These are phyloP conservation scores for Trifolium pratense DNA, from an alignment of 306 rosid genomes.

Conservation along the genomic window DNA sequence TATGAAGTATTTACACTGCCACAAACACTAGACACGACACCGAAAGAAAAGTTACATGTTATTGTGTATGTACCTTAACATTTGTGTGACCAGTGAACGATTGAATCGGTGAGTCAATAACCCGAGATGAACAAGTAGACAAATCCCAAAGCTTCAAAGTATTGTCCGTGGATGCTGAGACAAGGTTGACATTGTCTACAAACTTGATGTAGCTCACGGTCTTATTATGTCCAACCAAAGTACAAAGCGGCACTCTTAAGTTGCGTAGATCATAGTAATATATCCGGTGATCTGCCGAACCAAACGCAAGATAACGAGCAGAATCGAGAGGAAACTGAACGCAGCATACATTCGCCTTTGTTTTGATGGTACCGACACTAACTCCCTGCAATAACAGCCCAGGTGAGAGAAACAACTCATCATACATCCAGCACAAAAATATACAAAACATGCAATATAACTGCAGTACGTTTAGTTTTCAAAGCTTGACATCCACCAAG, in stretches of 20 bases:
- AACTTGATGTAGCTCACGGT: constrained; percentile 94
- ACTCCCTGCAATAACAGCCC: constrained; percentile 89
- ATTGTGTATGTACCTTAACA: constrained; percentile 71
- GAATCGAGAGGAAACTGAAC: constrained; percentile 89
- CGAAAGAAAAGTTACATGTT: too few relatives aligned
- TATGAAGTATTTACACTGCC: background rate
- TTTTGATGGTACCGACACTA: constrained; percentile 88
- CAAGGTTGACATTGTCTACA: constrained; percentile 68
- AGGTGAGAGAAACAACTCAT: constrained; percentile 80
- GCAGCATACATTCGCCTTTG: constrained; percentile 96
- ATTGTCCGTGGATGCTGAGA: constrained; percentile 92
- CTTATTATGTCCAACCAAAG: constrained; percentile 83
- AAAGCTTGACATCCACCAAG: constrained; percentile 97
- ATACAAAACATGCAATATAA: constrained; percentile 66
- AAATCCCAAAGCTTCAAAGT: constrained; percentile 97
- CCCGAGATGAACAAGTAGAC: constrained; percentile 76
- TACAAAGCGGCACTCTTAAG: constrained; percentile 72
- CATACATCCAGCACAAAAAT: constrained; percentile 63
- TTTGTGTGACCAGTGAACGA: constrained; percentile 86
- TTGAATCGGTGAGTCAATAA: constrained; percentile 77
- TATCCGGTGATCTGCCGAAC: constrained; percentile 92
- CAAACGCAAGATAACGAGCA: constrained; percentile 85
- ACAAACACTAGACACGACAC: background rate
- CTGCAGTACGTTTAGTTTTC: constrained; percentile 95
- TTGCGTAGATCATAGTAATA: constrained; percentile 93